Evolutionary conservation across 116 monocot genomes (phyloP).

Genomic region (Cymodocea nodosa): DNA sequence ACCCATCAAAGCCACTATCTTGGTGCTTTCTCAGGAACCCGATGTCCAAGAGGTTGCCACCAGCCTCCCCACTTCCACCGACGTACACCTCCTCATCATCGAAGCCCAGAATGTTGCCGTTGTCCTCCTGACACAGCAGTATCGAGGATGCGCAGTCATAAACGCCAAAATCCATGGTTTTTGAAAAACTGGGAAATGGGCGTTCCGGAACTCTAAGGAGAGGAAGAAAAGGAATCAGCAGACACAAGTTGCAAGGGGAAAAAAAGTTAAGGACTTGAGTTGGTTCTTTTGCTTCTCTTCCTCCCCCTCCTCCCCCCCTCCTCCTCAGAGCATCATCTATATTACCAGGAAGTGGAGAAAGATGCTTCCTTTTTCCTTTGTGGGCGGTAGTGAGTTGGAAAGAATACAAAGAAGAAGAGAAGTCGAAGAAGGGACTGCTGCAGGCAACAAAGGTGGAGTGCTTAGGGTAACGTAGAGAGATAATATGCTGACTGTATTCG

Average conservation of each 20-base stretch:
- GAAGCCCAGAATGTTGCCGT: slow-evolving; percentile 50
- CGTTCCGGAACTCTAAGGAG: background rate
- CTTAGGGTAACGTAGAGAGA: slow-evolving; percentile 1
- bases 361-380: slow-evolving; percentile 3
- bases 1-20: background rate
- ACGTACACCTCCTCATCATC: slow-evolving; percentile 17
- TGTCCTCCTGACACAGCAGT: slow-evolving; percentile 73
- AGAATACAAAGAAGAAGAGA: background rate
- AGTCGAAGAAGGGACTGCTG: slow-evolving; percentile 9
- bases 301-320: slow-evolving; percentile 7
- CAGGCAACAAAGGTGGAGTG: slow-evolving; percentile 6
- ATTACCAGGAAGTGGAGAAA: slow-evolving; percentile 6
- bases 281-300: background rate
- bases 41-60: background rate
- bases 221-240: background rate
- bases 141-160: slow-evolving; percentile 42
- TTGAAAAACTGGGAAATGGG: background rate
- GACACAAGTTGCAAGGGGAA: no score
- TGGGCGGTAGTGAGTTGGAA: background rate
- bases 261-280: background rate
- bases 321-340: background rate
- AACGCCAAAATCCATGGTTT: slow-evolving; percentile 4
- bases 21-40: background rate
- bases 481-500: no score
- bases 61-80: slow-evolving; percentile 5